These are phyloP conservation scores for Pythium monospermum DNA, from an alignment of 352 stramenopile species.

Conservation along the genomic window DNA sequence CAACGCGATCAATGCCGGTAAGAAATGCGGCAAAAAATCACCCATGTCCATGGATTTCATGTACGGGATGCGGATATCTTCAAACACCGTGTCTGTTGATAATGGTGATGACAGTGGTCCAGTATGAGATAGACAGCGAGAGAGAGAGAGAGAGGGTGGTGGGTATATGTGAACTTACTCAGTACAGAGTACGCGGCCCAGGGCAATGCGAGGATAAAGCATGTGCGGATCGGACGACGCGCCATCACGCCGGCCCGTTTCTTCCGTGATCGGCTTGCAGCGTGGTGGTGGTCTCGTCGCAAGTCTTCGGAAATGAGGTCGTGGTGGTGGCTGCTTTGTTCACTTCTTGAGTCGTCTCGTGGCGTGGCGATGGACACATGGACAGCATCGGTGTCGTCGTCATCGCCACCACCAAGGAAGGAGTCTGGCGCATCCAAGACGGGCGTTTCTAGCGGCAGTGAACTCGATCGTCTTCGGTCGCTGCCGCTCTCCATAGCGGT, in stretches of 20 bases:
- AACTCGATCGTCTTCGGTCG: not conserved
- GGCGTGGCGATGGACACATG: not conserved
- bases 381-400: not conserved
- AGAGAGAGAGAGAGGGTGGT: not conserved
- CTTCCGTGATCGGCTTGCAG: not conserved
- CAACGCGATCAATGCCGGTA: constrained; percentile 56
- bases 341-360: not conserved
- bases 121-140: not conserved
- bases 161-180: constrained; percentile 28
- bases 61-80: constrained; percentile 60
- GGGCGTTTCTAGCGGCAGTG: not conserved
- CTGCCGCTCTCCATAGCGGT: not conserved
- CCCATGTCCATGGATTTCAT: constrained; percentile 67
- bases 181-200: constrained; percentile 70
- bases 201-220: constrained; percentile 66
- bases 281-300: not conserved
- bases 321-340: not conserved
- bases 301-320: not conserved
- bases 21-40: constrained; percentile 50
- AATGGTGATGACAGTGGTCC: no score
- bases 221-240: constrained; percentile 34
- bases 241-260: constrained; percentile 3
- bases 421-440: not conserved
- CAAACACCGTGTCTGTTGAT: constrained; percentile 63
- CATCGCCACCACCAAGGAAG: not conserved